These are phyloP conservation scores for Coleophoma cylindrospora DNA, from an alignment of 2,329 filamentous ascomycete genomes.

Conservation along the genomic window DNA sequence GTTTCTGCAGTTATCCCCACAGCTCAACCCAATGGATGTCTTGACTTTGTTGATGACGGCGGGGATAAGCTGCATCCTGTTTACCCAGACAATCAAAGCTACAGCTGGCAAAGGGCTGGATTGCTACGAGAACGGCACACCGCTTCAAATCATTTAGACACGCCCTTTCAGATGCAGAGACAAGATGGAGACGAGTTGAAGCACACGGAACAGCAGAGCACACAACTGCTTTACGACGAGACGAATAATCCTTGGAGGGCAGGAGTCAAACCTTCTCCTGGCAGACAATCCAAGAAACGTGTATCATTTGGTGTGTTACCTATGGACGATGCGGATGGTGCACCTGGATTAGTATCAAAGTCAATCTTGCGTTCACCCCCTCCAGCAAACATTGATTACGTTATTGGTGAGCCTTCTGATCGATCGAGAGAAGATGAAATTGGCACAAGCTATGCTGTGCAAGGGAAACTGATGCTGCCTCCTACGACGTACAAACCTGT, in stretches of 20 bases:
- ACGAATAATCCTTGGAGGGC: constrained; percentile 22
- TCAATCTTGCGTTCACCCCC: constrained; percentile 10
- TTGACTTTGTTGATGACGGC: background rate
- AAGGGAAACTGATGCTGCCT: background rate
- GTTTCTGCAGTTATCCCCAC: background rate
- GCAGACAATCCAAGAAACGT: constrained; percentile 14
- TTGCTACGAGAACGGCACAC: constrained; percentile 1
- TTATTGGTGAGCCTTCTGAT: background rate
- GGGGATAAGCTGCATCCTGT: too few relatives aligned
- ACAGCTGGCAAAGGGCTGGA: constrained; percentile 10
- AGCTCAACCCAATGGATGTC: background rate
- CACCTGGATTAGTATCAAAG: constrained; percentile 1
- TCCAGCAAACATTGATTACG: constrained; percentile 4
- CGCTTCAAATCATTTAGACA: constrained; percentile 1
- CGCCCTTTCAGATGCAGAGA: constrained; percentile 14
- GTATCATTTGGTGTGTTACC: constrained; percentile 22
- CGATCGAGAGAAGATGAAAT: constrained; percentile 11
- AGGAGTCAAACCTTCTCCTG: constrained; percentile 6
- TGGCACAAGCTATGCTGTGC: background rate
- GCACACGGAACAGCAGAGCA: constrained; percentile 5
- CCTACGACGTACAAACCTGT: background rate
- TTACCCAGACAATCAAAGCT: too few relatives aligned
- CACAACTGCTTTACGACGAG: constrained; percentile 18
- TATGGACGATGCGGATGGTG: background rate
- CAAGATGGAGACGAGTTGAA: background rate